phyloP scores from a whole-genome alignment of 2,329 filamentous ascomycete genomes.

The Colletotrichum trifolii region DNA sequence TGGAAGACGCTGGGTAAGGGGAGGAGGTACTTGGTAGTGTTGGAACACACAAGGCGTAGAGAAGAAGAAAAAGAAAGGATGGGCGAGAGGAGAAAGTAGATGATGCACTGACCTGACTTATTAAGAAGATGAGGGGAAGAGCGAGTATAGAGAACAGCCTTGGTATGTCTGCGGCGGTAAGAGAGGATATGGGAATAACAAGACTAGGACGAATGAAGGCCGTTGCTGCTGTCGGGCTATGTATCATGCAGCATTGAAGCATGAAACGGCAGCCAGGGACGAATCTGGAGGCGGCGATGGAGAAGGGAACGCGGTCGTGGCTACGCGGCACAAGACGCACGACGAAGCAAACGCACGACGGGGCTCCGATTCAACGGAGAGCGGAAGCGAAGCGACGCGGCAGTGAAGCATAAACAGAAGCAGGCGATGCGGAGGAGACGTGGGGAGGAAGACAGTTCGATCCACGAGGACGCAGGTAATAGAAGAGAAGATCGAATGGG shows the following conservation, averaged over 20 bases:
- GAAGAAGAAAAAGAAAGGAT: slow-evolving; percentile 34
- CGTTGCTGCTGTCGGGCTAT: slow-evolving; percentile 32
- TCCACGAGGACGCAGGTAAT: slow-evolving; percentile 33
- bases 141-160: slow-evolving; percentile 11
- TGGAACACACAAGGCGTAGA: slow-evolving; percentile 36
- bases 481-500: slow-evolving; percentile 35
- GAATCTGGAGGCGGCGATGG: slow-evolving; percentile 15
- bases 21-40: slow-evolving; percentile 27
- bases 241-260: slow-evolving; percentile 39
- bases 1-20: slow-evolving; percentile 15
- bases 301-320: slow-evolving; percentile 17
- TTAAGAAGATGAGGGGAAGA: slow-evolving; percentile 29
- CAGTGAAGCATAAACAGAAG: slow-evolving; percentile 6
- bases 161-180: slow-evolving; percentile 28
- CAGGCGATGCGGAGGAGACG: slow-evolving; percentile 28
- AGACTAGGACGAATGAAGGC: slow-evolving; percentile 32
- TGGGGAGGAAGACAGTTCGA: slow-evolving; percentile 35
- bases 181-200: slow-evolving; percentile 31
- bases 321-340: slow-evolving; percentile 9
- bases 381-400: too few species aligned
- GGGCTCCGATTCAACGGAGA: slow-evolving; percentile 22
- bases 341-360: not conserved
- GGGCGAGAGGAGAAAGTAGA: slow-evolving; percentile 36
- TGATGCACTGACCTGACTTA: slow-evolving; percentile 40
- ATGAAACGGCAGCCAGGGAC: slow-evolving; percentile 31